Percentiles rank a stretch among this genome's conserved stretches.
phyloP scores from a whole-genome alignment of 371 early-diverging fungal species.

The Mortierella sp. region DNA sequence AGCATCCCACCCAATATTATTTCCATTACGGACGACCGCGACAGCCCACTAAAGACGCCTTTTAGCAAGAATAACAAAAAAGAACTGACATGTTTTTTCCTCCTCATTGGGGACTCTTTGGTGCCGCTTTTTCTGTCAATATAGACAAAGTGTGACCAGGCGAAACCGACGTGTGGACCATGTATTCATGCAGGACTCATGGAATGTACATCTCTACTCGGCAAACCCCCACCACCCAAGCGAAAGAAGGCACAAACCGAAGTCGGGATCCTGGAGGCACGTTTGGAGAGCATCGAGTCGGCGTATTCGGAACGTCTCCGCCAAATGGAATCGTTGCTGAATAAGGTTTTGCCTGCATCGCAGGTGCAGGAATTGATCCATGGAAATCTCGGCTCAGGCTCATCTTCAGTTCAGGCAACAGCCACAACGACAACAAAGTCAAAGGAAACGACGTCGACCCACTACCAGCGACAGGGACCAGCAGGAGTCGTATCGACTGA shows the following conservation, averaged over 20 bases:
- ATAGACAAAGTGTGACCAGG: slow-evolving; percentile 58
- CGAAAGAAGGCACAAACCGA: slow-evolving; percentile 46
- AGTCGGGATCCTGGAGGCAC: slow-evolving; percentile 49
- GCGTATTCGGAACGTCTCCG: slow-evolving; percentile 53
- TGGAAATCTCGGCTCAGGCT: neutral
- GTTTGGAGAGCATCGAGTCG: slow-evolving; percentile 49
- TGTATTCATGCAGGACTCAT: slow-evolving; percentile 53
- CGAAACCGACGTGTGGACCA: slow-evolving; percentile 51
- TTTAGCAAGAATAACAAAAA: neutral
- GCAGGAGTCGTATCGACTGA: slow-evolving; percentile 10
- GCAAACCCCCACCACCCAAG: slow-evolving; percentile 45
- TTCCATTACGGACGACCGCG: neutral
- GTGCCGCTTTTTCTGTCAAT: neutral
- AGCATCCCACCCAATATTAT: neutral
- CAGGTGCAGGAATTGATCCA: slow-evolving; percentile 17
- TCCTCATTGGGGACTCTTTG: neutral
- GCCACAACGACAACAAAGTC: neutral
- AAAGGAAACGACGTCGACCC: neutral
- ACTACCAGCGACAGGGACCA: neutral
- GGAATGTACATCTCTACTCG: slow-evolving; percentile 55
- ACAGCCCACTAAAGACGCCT: slow-evolving; percentile 4
- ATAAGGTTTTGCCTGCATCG: slow-evolving; percentile 36
- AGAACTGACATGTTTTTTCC: neutral
- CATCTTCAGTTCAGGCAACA: slow-evolving; percentile 4
- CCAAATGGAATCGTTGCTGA: slow-evolving; percentile 51